Conservation (phyloP, 805 yeast species). For the Candida montana region DNA sequence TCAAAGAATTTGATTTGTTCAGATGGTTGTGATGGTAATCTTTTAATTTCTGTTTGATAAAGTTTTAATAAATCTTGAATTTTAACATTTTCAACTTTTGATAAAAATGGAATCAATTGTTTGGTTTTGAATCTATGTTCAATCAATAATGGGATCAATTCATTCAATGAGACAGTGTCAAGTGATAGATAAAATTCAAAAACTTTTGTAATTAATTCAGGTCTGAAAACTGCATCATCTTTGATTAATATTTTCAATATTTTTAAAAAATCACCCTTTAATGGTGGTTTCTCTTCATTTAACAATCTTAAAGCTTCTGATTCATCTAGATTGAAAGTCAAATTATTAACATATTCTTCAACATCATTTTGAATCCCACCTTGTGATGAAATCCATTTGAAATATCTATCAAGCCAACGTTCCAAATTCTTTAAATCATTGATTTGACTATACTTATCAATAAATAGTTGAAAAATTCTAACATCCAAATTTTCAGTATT, state of each 20-base stretch:
- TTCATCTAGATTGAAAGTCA: slow-evolving; percentile 17
- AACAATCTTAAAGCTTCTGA: slow-evolving; percentile 27
- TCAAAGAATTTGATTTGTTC: neutral
- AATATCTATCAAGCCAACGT: slow-evolving; percentile 28
- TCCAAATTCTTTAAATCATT: slow-evolving; percentile 25
- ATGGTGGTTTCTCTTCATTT: slow-evolving; percentile 24
- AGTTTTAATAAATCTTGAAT: slow-evolving; percentile 4
- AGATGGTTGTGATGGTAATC: slow-evolving; percentile 9
- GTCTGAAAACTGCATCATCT: neutral
- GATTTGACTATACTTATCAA: slow-evolving; percentile 28
- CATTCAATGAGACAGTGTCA: slow-evolving; percentile 14
- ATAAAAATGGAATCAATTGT: slow-evolving; percentile 20
- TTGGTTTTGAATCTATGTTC: slow-evolving; percentile 23
- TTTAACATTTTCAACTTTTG: slow-evolving; percentile 13
- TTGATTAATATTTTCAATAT: slow-evolving; percentile 24
- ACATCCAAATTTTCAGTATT: slow-evolving; percentile 32
- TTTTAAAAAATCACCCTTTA: slow-evolving; percentile 23
- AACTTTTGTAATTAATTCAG: slow-evolving; percentile 12
- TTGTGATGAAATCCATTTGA: slow-evolving; percentile 21
- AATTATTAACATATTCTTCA: slow-evolving; percentile 1
- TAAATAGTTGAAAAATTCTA: slow-evolving; percentile 30
- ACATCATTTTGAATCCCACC: slow-evolving; percentile 23
- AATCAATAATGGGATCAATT: slow-evolving; percentile 17
- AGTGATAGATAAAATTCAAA: slow-evolving; percentile 23
- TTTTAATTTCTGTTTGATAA: slow-evolving; percentile 10